These are phyloP conservation scores for Cardamine chenopodiifolia DNA, from an alignment of 345 rosid genomes.

Conservation along the genomic window DNA sequence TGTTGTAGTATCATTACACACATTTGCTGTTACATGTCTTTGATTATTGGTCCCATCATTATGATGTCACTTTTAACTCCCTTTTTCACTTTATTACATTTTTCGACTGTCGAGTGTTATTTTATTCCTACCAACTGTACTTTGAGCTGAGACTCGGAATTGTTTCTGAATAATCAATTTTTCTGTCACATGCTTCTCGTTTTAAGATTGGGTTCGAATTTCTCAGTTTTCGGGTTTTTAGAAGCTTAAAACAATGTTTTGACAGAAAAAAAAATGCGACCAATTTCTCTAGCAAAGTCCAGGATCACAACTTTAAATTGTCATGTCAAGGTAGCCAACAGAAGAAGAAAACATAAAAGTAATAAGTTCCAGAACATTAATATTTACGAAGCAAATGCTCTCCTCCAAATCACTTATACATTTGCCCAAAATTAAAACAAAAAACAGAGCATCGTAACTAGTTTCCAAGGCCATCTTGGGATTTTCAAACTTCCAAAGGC, in stretches of 20 bases:
- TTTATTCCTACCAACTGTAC: conserved; percentile 12
- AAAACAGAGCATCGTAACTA: conserved; percentile 3
- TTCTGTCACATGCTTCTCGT: background rate
- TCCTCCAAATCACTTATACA: background rate
- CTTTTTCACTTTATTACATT: background rate
- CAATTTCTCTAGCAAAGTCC: background rate
- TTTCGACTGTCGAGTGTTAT: background rate
- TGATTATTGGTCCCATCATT: background rate
- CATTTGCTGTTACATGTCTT: conserved; percentile 9
- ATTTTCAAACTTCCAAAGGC: conserved; percentile 28
- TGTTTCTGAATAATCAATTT: background rate
- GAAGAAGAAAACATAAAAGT: background rate
- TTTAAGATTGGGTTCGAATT: background rate
- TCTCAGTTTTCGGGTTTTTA: background rate
- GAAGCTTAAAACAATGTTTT: no score
- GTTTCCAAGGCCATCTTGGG: conserved; percentile 20
- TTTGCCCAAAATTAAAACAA: background rate
- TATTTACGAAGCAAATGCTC: conserved; percentile 26
- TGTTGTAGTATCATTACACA: background rate
- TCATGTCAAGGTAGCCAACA: background rate
- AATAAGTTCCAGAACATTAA: background rate
- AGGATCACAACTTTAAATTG: background rate
- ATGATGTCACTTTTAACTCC: background rate
- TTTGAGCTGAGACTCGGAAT: background rate
- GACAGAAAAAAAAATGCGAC: background rate